These are phyloP conservation scores for Claviceps pazoutovae DNA, from an alignment of 2,329 filamentous ascomycete species.

Conservation along the genomic window DNA sequence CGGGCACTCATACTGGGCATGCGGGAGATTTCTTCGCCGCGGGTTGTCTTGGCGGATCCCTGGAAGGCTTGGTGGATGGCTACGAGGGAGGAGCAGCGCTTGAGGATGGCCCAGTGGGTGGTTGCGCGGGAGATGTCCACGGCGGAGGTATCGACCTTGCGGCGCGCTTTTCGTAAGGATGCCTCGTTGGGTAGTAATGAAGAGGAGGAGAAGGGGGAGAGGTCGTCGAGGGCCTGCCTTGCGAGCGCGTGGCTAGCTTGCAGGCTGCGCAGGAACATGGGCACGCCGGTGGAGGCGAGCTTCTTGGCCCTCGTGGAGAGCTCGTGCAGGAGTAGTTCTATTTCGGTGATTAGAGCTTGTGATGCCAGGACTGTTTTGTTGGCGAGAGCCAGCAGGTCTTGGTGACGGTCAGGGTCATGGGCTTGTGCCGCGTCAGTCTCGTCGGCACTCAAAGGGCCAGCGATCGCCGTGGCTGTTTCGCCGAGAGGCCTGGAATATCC, in stretches of 20 bases:
- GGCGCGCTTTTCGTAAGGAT: neutral
- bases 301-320: conserved; percentile 5
- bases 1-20: conserved; percentile 5
- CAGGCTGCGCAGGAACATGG: conserved; percentile 8
- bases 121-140: conserved; percentile 11
- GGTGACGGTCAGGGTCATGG: neutral
- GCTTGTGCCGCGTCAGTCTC: no score
- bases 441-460: neutral
- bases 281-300: conserved; percentile 10
- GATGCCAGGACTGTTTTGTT: conserved; percentile 4
- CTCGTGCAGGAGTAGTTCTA: conserved; percentile 8
- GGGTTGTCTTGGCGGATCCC: conserved; percentile 15
- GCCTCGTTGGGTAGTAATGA: no score
- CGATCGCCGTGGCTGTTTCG: neutral
- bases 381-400: conserved; percentile 6
- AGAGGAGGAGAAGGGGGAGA: conserved; percentile 5
- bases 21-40: conserved; percentile 12
- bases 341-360: conserved; percentile 8
- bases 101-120: conserved; percentile 20
- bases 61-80: conserved; percentile 20
- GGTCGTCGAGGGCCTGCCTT: conserved; percentile 4
- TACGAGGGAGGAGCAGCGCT: conserved; percentile 17
- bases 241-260: conserved; percentile 9
- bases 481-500: no score
- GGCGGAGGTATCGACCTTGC: conserved; percentile 13